Evolutionary conservation across 768 basidiomycete species (phyloP), one percentile per base, ranked within the genome.

Genomic region (Termitomyces sp.): DNA sequence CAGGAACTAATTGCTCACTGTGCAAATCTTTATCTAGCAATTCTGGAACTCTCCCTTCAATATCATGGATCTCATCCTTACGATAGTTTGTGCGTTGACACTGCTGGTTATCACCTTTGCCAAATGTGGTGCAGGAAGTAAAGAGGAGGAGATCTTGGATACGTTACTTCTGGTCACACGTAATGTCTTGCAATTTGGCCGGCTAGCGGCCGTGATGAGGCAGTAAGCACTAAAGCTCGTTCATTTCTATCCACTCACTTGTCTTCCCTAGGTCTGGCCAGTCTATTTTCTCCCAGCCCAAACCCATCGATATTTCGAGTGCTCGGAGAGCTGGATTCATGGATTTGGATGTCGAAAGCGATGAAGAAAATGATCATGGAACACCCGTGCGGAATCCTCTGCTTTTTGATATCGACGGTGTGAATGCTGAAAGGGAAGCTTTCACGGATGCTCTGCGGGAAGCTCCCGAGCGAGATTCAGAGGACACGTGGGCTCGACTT

Each of bases 21-120:
- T 37, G 35, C 45, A 27, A 21, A 21, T n/a, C 46, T 52, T 42
- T 40, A 56, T 52, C 40, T 67, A 95, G 94, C 90, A 94, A 92
- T 97, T 97, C 76, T 95, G 92, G 92, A 89, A 83, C 68, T 91
- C 91, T n/a, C 85, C 86, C 11, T 94, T 92, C 74, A 98, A 98
- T 68, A 75, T 91, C 32, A 78, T 95, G 64, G 95, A 98, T 68
- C 79, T 97, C 16, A 81, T 90, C 49, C 79, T 99, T 43, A 98
- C 97, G 2, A 61, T 82, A 28, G 91, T 99, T 73, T 98, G 96
- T 67, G 87, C 84, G 4, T 68, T 98, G 56, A 99, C 97, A 6
- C 74, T 99, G 46, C 77, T 95, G 32, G 84, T 98, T 19, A 83
- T 98, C 46, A 84, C 89, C 52, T 91, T 94, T 67, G 86, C 89